Percentiles rank a stretch among this genome's conserved stretches.
Conservation (phyloP, 192 early-diverging fungal genomes). For the Rhizoclosmatium globosum region DNA sequence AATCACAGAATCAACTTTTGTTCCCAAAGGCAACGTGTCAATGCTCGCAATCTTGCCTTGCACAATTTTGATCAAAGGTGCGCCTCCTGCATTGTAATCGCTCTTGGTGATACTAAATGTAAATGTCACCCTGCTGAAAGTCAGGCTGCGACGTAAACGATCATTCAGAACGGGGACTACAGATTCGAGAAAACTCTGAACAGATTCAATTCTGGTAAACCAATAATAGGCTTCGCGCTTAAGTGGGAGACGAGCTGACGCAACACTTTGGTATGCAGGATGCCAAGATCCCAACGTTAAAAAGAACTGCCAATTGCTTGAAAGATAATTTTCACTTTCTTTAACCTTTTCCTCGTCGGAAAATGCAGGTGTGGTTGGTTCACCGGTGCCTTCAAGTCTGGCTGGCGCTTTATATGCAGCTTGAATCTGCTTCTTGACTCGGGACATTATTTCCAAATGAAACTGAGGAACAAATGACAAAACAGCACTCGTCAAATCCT, state of each 20-base stretch:
- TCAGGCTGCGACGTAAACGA: conserved; percentile 16
- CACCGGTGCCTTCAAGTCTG: neutral
- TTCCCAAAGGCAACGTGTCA: neutral
- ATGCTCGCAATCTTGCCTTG: conserved; percentile 2
- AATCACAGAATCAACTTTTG: neutral
- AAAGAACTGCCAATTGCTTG: conserved; percentile 10
- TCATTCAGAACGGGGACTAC: conserved; percentile 37
- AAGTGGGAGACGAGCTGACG: neutral
- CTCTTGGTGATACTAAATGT: neutral
- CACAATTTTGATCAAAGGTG: neutral
- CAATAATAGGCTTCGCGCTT: conserved; percentile 4
- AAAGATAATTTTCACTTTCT: neutral
- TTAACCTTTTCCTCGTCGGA: too few species aligned
- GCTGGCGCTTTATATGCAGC: neutral
- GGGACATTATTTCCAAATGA: too few species aligned
- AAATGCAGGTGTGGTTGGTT: neutral
- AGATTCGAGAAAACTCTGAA: conserved; percentile 2
- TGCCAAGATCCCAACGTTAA: neutral
- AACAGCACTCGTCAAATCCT: neutral
- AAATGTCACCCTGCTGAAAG: neutral
- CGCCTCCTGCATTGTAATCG: neutral
- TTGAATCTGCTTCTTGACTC: too few species aligned
- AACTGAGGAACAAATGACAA: neutral
- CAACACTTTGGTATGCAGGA: neutral
- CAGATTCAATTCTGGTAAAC: conserved; percentile 30